phyloP scores from a whole-genome alignment of 345 rosid species.

The Balakata baccata region DNA sequence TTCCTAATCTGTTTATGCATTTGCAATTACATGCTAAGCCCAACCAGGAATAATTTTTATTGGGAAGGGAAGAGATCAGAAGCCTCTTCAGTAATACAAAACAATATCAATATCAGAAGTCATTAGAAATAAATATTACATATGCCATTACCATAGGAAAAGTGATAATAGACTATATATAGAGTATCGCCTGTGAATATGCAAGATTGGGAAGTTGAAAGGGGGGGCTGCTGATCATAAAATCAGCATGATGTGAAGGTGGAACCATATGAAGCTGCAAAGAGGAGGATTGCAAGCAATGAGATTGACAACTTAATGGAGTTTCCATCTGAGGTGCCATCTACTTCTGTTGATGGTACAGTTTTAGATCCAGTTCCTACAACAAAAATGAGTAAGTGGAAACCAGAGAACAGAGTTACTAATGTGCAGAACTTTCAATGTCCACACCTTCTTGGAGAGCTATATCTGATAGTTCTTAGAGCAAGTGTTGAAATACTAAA shows the following conservation, averaged over 20 bases:
- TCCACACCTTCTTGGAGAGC: too few species aligned
- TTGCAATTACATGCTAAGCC: neutral
- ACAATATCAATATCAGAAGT: conserved; percentile 20
- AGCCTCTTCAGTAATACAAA: conserved; percentile 44
- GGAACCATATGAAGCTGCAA: conserved; percentile 50
- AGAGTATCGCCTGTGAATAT: neutral
- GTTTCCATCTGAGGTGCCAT: conserved; percentile 58
- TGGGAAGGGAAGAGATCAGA: conserved; percentile 38
- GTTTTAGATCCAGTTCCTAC: conserved; percentile 62
- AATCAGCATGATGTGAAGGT: conserved; percentile 36
- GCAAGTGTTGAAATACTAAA: neutral
- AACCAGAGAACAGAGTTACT: neutral
- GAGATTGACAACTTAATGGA: conserved; percentile 50
- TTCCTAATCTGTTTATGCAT: neutral
- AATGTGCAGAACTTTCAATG: neutral
- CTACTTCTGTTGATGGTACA: conserved; percentile 53
- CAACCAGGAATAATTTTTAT: conserved; percentile 25
- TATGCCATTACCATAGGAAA: conserved; percentile 14
- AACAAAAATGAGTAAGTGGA: neutral
- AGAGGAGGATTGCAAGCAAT: conserved; percentile 35
- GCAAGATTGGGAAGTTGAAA: neutral
- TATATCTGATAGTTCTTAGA: too few species aligned
- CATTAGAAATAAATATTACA: conserved; percentile 17
- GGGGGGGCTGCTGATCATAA: conserved; percentile 2
- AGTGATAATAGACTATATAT: conserved; percentile 7